A percentile compares a stretch with the other conserved stretches of the same genome.
These are phyloP conservation scores for Lactuca saligna DNA, from an alignment of 129 eudicot species.

Conservation along the genomic window DNA sequence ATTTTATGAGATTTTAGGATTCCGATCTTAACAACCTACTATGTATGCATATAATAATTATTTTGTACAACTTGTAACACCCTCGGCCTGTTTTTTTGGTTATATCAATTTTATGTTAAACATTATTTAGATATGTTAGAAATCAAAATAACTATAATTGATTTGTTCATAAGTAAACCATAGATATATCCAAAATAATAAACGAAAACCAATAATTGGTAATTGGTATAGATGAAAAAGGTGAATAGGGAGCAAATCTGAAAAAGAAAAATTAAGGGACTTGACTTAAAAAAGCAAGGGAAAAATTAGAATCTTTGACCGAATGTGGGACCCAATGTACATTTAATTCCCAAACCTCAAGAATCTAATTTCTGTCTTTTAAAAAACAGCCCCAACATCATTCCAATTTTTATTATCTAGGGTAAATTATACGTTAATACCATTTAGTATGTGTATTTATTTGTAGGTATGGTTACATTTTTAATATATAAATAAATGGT, in stretches of 20 bases:
- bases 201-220: background rate
- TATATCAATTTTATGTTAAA: background rate
- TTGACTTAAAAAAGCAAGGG: conserved; percentile 31
- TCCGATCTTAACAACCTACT: too few species aligned
- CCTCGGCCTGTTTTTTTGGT: background rate
- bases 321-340: conserved; percentile 36
- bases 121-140: too few species aligned
- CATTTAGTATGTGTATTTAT: too few species aligned
- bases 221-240: conserved; percentile 6
- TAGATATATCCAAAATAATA: too few species aligned
- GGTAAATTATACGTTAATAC: too few species aligned
- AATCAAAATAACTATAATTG: too few species aligned
- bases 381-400: conserved; percentile 30
- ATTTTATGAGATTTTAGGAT: too few species aligned
- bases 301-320: conserved; percentile 54
- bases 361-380: conserved; percentile 30
- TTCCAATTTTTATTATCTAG: conserved; percentile 13
- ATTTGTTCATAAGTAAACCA: too few species aligned
- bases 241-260: conserved; percentile 36
- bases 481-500: too few species aligned
- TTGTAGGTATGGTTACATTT: background rate
- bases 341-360: conserved; percentile 40
- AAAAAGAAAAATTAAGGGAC: conserved; percentile 22
- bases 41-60: too few species aligned
- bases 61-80: background rate